Percentiles rank a stretch among this genome's conserved stretches.
These are phyloP conservation scores for Yarrowia deformans DNA, from an alignment of 805 yeast species.

Conservation along the genomic window DNA sequence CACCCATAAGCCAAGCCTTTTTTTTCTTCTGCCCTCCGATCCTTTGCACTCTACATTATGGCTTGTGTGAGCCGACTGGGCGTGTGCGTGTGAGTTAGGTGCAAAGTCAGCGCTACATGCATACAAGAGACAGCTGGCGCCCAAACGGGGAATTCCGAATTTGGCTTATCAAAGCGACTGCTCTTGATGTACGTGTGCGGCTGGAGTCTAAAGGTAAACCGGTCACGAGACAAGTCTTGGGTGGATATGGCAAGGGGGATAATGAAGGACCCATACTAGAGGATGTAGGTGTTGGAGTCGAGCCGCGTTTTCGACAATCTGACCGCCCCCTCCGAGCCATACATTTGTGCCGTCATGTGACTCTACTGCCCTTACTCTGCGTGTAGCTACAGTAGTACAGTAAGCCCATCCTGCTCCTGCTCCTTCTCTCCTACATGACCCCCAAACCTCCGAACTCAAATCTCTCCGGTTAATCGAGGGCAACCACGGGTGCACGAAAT, in stretches of 20 bases:
- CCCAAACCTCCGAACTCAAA: slow-evolving; percentile 24
- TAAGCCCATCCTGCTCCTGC: not conserved
- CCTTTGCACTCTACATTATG: slow-evolving; percentile 1
- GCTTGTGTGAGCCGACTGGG: not conserved
- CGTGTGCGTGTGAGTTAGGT: not conserved
- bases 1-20: slow-evolving; percentile 27
- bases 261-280: too few species aligned
- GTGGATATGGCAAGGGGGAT: too few species aligned
- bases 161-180: slow-evolving; percentile 22
- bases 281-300: too few species aligned
- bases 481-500: not conserved
- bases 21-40: not conserved
- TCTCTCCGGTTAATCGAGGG: not conserved
- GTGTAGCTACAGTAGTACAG: too few species aligned
- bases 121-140: slow-evolving; percentile 15
- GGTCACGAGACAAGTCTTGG: slow-evolving; percentile 3
- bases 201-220: not conserved
- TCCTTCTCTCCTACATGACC: not conserved
- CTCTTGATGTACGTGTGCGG: slow-evolving; percentile 19
- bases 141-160: slow-evolving; percentile 20
- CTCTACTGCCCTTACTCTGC: too few species aligned
- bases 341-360: too few species aligned
- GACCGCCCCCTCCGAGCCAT: too few species aligned
- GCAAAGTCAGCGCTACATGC: slow-evolving; percentile 27
- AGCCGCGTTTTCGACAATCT: too few species aligned